Conservation (phyloP, 1,139 yeast genomes). For the Yamadazyma buinensis region DNA sequence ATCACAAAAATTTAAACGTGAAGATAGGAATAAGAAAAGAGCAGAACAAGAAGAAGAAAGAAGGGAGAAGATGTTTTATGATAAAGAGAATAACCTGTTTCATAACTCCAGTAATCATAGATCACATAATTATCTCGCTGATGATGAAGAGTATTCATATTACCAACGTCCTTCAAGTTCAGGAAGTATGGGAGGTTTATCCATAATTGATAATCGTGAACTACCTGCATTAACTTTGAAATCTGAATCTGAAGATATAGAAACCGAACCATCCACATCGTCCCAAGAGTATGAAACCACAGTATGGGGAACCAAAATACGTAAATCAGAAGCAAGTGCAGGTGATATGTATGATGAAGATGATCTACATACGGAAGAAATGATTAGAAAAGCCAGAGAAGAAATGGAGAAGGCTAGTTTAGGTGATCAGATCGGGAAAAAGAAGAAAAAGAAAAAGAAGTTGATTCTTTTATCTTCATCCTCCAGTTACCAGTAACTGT, state of each 20-base stretch:
- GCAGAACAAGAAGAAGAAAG: slow-evolving; percentile 64
- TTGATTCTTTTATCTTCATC: slow-evolving; percentile 20
- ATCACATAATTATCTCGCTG: slow-evolving; percentile 1
- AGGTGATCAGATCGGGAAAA: slow-evolving; percentile 16
- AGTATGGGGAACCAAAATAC: slow-evolving; percentile 61
- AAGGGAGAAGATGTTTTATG: slow-evolving; percentile 53
- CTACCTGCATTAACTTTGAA: slow-evolving; percentile 18
- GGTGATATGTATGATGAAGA: slow-evolving; percentile 28
- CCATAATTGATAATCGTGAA: slow-evolving; percentile 29
- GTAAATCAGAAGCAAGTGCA: slow-evolving; percentile 28
- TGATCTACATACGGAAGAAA: slow-evolving; percentile 47
- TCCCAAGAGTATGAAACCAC: slow-evolving; percentile 29
- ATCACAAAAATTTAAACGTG: slow-evolving; percentile 53
- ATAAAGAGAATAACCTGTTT: slow-evolving; percentile 47
- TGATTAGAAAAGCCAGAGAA: slow-evolving; percentile 47
- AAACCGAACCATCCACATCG: slow-evolving; percentile 5
- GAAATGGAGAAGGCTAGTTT: slow-evolving; percentile 33
- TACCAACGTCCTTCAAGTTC: too few relatives aligned
- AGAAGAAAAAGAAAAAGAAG: slow-evolving; percentile 21
- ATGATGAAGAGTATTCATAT: slow-evolving; percentile 14
- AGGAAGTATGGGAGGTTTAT: slow-evolving; percentile 27
- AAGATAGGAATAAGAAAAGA: slow-evolving; percentile 58
- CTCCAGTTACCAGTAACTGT: slow-evolving; percentile 1
- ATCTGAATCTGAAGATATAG: slow-evolving; percentile 5
- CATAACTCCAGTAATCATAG: slow-evolving; percentile 13